Base-by-base conservation (phyloP, 345 rosid species). In the Camelina sativa region DNA sequence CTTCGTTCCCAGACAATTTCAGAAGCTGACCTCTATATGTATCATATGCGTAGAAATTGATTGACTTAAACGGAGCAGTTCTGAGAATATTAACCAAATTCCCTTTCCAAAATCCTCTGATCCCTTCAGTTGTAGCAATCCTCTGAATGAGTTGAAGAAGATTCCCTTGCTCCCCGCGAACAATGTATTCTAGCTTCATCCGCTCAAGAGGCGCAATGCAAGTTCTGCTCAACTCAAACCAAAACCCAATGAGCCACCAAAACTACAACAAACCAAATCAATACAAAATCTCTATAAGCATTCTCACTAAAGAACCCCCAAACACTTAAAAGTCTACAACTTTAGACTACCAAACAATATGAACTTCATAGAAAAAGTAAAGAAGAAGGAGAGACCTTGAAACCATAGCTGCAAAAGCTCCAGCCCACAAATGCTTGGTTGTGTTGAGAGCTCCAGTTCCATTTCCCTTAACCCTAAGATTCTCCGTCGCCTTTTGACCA, bases 351-450 rank as follows among this genome's bases (percentile, higher is more conserved):
- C 56, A 20, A 41, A 2, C 52, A 43, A 62, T 22, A 8, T 0
- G 1, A 5, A 41, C n/a, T 37, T 41, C 47, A 34, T 5, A 11
- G 32, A 32, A 61, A 56, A 57, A 28, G 46, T 60, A 60, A 66
- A 25, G 35, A 66, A 65, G 53, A 35, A 56, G 13, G 65, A 79
- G 79, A 64, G 57, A 89, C 96, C 96, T 86, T 71, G 92, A 89
- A 72, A 89, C 88, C 87, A 87, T 87, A 48, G 92, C 96, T 4
- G 96, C 92, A 77, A 86, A 77, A 73, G 90, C 96, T 52, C 96
- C 96, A 73, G 96, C 84, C 89, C 96, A 89, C 52, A 90, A 71
- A 84, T 90, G 92, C 61, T 88, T 88, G 1, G 89, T 82, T 6
- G 91, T 71, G 38, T 71, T 76, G 16, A 76, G 54, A 65, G 83